Evolutionary conservation across 2,329 filamentous ascomycete genomes (phyloP).

Genomic region (Talaromyces sp.): DNA sequence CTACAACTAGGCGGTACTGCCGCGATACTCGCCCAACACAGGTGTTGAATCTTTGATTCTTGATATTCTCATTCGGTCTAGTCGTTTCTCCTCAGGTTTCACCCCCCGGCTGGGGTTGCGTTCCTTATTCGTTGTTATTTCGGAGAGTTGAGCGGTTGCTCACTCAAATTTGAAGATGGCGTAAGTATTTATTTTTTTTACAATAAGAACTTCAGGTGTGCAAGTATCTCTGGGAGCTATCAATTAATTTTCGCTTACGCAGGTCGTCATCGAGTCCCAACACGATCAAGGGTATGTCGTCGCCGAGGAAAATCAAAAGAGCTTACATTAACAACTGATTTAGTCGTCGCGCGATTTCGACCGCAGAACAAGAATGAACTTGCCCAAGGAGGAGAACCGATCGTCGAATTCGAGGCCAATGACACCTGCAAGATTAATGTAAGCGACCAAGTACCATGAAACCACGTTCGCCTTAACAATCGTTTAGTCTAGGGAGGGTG

Average conservation of each 20-base stretch:
- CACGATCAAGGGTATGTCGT: slow-evolving; percentile 53
- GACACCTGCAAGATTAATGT: slow-evolving; percentile 87
- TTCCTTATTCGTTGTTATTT: slow-evolving; percentile 10
- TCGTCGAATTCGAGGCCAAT: slow-evolving; percentile 81
- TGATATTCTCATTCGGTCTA: background rate
- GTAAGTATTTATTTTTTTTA: slow-evolving; percentile 35
- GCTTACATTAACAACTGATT: slow-evolving; percentile 5
- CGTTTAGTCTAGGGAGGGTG: slow-evolving; percentile 71
- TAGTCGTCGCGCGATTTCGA: slow-evolving; percentile 94
- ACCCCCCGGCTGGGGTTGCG: slow-evolving; percentile 15
- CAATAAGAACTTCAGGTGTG: background rate
- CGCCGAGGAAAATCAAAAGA: background rate
- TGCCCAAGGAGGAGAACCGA: slow-evolving; percentile 82
- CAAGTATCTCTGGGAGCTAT: background rate
- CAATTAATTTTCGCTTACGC: background rate
- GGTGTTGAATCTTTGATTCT: background rate
- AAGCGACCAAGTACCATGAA: slow-evolving; percentile 29
- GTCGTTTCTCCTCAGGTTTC: slow-evolving; percentile 6
- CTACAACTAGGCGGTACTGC: background rate
- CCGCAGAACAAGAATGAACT: slow-evolving; percentile 95
- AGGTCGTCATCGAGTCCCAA: slow-evolving; percentile 32
- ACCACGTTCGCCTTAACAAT: slow-evolving; percentile 18
- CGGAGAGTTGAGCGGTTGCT: slow-evolving; percentile 14
- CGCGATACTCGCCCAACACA: background rate
- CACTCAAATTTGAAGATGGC: slow-evolving; percentile 40